Evolutionary conservation across 2,329 filamentous ascomycete genomes (phyloP).

Genomic region (Hymenoscyphus fraxineus): DNA sequence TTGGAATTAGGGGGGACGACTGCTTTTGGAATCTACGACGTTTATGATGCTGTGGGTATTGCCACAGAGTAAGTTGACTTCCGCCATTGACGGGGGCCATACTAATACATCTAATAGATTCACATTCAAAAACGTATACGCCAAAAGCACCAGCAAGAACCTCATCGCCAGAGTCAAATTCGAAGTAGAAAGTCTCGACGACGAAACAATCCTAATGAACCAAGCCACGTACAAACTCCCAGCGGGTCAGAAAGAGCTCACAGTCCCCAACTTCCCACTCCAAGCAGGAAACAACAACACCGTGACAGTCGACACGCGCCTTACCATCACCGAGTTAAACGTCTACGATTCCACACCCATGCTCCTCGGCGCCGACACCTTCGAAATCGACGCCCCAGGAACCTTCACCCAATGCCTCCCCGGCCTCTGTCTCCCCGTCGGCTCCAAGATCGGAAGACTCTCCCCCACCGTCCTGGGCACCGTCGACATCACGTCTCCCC

Average conservation of each 20-base stretch:
- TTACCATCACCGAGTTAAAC: conserved; percentile 10
- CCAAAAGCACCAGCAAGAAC: conserved; percentile 20
- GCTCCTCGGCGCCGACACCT: conserved; percentile 48
- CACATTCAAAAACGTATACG: conserved; percentile 22
- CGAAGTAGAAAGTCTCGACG: background rate
- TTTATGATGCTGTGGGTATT: conserved; percentile 14
- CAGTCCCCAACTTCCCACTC: conserved; percentile 16
- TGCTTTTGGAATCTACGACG: conserved; percentile 16
- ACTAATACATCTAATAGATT: conserved; percentile 13
- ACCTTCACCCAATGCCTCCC: conserved; percentile 17
- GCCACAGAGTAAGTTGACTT: conserved; percentile 13
- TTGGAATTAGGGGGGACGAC: conserved; percentile 22
- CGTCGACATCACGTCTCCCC: conserved; percentile 13
- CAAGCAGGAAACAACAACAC: conserved; percentile 22
- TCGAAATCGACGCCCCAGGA: conserved; percentile 48
- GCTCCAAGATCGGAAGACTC: conserved; percentile 25
- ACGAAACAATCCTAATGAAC: conserved; percentile 19
- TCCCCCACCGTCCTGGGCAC: conserved; percentile 18
- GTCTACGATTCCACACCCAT: conserved; percentile 24
- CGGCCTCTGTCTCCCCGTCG: conserved; percentile 24
- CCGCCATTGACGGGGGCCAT: background rate
- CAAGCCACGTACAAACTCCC: conserved; percentile 14
- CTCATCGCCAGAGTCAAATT: conserved; percentile 23
- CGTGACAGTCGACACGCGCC: conserved; percentile 15
- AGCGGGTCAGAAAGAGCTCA: conserved; percentile 11